Evolutionary conservation across 768 basidiomycete genomes (phyloP), one percentile per base, ranked within the genome.

Genomic region (Pleurotus eryngii): DNA sequence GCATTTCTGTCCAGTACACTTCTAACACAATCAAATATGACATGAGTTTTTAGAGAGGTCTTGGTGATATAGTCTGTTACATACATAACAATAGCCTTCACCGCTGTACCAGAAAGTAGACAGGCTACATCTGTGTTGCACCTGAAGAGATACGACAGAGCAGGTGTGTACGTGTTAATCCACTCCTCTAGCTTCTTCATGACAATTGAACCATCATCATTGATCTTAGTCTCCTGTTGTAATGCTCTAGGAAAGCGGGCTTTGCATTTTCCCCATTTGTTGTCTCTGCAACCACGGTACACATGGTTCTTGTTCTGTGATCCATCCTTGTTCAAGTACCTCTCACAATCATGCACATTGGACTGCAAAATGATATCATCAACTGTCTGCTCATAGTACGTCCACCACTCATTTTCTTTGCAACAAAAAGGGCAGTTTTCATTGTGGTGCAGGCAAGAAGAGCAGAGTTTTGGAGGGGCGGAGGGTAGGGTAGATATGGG

Each of bases 1-100:
- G 11, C 38, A 24, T 42, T 56, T 18, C 48, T 49, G 57, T 67
- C 67, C 3, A 68, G 59, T 57, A 57, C 17, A 15, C 15, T 43
- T 43, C 40, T 43, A 43, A 43, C 18, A 43, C 40, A 43, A 15
- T 43, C 40, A 43, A 69, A 69, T 24, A 70, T 61, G 14, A 64
- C 60, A 56, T 75, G 64, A 0, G 70, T 70, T 49, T 72, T 74
- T 15, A 76, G 48, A 0, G 51, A 3, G 20, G 40, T 38, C 45
- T 72, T 71, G 0, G 65, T 67, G n/a, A 72, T 61, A 57, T 72
- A 70, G 48, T 71, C 69, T 2, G 69, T 58, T 14, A 75, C 63
- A 64, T 76, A 75, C 5, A 67, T 64, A 1, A 73, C 59, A 1
- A 72, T 61, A 7, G 70, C 68, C 26, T 73, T 71, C 1, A 76